Conservation (phyloP, 1,284 basidiomycete species). For the Apiotrichum montevideense region DNA sequence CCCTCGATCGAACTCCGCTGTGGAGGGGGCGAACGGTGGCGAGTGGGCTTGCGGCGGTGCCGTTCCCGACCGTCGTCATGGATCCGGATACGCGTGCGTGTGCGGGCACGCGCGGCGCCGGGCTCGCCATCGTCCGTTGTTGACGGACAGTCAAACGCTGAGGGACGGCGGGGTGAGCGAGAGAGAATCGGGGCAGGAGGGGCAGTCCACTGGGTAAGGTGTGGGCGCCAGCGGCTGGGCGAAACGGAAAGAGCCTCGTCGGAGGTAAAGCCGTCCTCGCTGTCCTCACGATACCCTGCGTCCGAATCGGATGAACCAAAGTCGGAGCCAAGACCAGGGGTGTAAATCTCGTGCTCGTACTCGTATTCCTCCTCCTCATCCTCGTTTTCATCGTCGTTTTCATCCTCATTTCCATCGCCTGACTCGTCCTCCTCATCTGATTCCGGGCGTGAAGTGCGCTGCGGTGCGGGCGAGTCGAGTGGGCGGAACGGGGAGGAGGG, state of each 20-base stretch:
- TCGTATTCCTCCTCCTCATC: not conserved
- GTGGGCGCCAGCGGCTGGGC: not conserved
- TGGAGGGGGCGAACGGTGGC: slow-evolving; percentile 30
- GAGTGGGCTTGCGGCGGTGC: slow-evolving; percentile 13
- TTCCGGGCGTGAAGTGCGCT: not conserved
- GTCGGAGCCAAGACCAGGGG: slow-evolving; percentile 1
- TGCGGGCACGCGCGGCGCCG: not conserved
- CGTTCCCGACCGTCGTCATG: slow-evolving; percentile 4
- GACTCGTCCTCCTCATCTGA: not conserved
- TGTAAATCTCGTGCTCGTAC: slow-evolving; percentile 7
- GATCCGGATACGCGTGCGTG: slow-evolving; percentile 13
- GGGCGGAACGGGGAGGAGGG: not conserved
- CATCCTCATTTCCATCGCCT: not conserved
- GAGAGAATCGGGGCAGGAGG: slow-evolving; percentile 10
- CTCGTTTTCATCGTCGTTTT: slow-evolving; percentile 3
- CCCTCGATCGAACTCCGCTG: slow-evolving; percentile 1
- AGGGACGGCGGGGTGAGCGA: not conserved
- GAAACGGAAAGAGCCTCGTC: slow-evolving; percentile 11
- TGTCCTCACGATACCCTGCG: slow-evolving; percentile 18
- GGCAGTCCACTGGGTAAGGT: not conserved
- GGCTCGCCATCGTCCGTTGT: slow-evolving; percentile 9
- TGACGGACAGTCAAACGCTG: not conserved
- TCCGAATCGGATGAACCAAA: slow-evolving; percentile 9
- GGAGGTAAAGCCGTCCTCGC: slow-evolving; percentile 21
- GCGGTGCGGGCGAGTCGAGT: not conserved